Conservation (phyloP, 1,284 basidiomycete species). For the Ceratobasidium sp. region DNA sequence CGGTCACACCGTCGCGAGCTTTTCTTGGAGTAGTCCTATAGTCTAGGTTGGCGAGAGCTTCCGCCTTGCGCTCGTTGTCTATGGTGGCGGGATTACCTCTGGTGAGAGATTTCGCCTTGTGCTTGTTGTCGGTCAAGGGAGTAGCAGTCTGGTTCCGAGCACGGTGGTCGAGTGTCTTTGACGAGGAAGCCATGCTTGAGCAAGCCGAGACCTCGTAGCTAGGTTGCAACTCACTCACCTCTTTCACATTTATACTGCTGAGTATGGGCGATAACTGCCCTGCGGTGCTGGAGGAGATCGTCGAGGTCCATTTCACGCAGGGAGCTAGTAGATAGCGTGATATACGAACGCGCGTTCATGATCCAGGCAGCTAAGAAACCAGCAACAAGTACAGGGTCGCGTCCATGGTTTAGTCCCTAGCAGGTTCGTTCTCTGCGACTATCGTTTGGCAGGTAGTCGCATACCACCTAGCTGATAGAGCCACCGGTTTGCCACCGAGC, state of each 20-base stretch:
- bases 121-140: background rate
- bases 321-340: no score
- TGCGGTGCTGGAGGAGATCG: background rate
- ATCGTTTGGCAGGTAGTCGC: no score
- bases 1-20: background rate
- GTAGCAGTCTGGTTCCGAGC: background rate
- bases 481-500: no score
- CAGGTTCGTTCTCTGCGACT: no score
- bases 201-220: background rate
- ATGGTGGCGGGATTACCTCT: no score
- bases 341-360: background rate
- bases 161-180: background rate
- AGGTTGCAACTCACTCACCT: background rate
- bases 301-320: background rate
- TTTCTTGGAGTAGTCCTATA: background rate
- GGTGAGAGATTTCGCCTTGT: background rate
- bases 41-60: background rate
- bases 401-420: no score
- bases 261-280: background rate
- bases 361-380: background rate
- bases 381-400: no score
- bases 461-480: no score
- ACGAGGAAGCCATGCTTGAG: background rate
- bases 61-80: background rate
- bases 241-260: background rate